Percentiles rank a stretch among this genome's conserved stretches.
Evolutionary conservation across 805 yeast species (phyloP).

Genomic region (Saturnispora dispora): DNA sequence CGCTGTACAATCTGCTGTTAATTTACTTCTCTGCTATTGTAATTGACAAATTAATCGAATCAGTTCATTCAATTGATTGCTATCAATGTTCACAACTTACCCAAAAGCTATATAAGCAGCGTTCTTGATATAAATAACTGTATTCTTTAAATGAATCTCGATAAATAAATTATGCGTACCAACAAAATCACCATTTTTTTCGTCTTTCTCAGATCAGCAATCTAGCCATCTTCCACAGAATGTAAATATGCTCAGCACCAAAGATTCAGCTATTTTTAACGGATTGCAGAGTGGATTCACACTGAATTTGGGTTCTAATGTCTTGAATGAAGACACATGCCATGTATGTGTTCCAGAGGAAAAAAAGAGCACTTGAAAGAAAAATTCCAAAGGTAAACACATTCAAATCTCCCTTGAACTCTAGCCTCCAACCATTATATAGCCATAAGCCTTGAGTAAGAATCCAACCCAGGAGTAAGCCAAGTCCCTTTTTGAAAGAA

Average conservation of each 20-base stretch:
- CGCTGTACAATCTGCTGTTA: too few relatives aligned
- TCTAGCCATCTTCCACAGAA: neutral
- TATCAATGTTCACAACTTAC: neutral
- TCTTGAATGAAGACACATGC: constrained; percentile 17
- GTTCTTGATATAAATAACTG: neutral
- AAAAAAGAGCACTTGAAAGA: constrained; percentile 20
- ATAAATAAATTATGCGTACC: neutral
- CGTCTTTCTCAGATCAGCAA: neutral
- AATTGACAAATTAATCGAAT: neutral
- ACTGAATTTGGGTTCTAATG: constrained; percentile 1
- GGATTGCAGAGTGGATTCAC: neutral
- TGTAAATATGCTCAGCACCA: neutral
- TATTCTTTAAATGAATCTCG: neutral
- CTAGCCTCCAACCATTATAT: constrained; percentile 64
- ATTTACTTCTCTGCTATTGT: neutral
- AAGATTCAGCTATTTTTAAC: neutral
- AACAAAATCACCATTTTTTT: neutral
- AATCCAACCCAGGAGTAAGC: constrained; percentile 52
- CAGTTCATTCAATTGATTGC: neutral
- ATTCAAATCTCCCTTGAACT: constrained; percentile 56
- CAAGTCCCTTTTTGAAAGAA: constrained; percentile 30
- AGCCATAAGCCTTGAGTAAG: constrained; percentile 72
- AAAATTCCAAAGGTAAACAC: constrained; percentile 21
- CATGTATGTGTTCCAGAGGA: constrained; percentile 20
- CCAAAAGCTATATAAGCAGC: neutral